These are phyloP conservation scores for Oryza coarctata DNA, from an alignment of 176 grass and related monocot species.

Conservation along the genomic window DNA sequence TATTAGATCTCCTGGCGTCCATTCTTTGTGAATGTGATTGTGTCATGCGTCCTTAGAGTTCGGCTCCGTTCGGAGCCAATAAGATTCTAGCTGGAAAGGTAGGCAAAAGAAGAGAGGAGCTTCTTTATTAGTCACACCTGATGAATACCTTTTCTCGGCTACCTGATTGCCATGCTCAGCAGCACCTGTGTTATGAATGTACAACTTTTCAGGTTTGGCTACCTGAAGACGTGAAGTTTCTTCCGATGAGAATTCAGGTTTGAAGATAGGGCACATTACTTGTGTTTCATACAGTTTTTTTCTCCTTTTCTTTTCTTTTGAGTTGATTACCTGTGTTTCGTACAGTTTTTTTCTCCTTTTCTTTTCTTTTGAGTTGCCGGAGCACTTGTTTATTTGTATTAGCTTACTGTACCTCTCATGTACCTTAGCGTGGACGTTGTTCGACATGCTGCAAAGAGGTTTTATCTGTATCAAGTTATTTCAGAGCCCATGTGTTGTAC, in stretches of 20 bases:
- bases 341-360: slow-evolving; percentile 12
- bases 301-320: background rate
- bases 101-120: background rate
- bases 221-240: background rate
- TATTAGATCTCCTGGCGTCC: slow-evolving; percentile 34
- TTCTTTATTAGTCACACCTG: slow-evolving; percentile 4
- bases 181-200: slow-evolving; percentile 18
- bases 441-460: slow-evolving; percentile 9
- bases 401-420: slow-evolving; percentile 1
- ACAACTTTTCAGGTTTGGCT: slow-evolving; percentile 9
- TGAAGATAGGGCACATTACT: slow-evolving; percentile 16
- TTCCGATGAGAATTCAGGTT: slow-evolving; percentile 24
- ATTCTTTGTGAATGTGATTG: slow-evolving; percentile 45
- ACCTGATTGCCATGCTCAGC: slow-evolving; percentile 6
- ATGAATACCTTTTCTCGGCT: slow-evolving; percentile 12
- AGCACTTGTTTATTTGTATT: slow-evolving; percentile 27
- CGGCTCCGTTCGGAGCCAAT: background rate
- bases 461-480: slow-evolving; percentile 14
- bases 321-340: slow-evolving; percentile 21
- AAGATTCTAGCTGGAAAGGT: slow-evolving; percentile 31
- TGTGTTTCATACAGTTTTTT: slow-evolving; percentile 31
- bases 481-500: slow-evolving; percentile 23
- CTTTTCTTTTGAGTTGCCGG: background rate
- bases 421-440: slow-evolving; percentile 20
- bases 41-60: slow-evolving; percentile 31